phyloP scores from a whole-genome alignment of 2,329 filamentous ascomycete genomes.

The Scedosporium apiospermum region DNA sequence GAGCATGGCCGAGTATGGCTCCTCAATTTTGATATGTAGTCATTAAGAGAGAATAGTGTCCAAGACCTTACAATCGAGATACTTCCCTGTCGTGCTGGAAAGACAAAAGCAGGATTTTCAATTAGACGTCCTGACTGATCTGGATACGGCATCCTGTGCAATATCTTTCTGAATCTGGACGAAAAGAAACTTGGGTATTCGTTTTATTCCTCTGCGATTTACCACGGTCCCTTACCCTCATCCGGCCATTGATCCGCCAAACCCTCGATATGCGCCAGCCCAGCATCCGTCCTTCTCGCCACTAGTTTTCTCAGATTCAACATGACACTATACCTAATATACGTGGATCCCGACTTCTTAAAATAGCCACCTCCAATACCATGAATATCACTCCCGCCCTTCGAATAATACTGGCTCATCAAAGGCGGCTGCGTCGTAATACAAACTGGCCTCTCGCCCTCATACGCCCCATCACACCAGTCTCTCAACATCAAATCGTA shows the following conservation, averaged over 20 bases:
- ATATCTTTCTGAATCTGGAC: background rate
- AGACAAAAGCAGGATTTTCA: too few relatives aligned
- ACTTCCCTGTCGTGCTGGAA: too few relatives aligned
- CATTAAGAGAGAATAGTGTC: too few relatives aligned
- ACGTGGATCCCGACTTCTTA: conserved; percentile 3
- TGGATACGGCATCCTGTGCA: too few relatives aligned
- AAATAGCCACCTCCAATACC: conserved; percentile 8
- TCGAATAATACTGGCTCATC: conserved; percentile 6
- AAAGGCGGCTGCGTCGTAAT: conserved; percentile 8
- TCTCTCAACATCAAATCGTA: conserved; percentile 36
- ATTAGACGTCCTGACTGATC: too few relatives aligned
- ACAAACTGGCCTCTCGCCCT: background rate
- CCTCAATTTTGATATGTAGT: background rate
- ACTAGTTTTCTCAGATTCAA: conserved; percentile 3
- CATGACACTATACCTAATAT: conserved; percentile 7
- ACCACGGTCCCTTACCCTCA: conserved; percentile 8
- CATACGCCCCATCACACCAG: conserved; percentile 29
- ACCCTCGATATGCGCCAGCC: background rate
- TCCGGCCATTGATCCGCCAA: conserved; percentile 8
- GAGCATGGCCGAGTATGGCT: background rate
- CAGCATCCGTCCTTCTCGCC: background rate
- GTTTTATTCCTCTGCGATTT: background rate
- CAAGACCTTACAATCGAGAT: too few relatives aligned
- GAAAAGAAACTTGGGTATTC: background rate
- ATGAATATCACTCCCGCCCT: conserved; percentile 7